These are phyloP conservation scores for Crepidotus variabilis DNA, from an alignment of 768 basidiomycete genomes.

Conservation along the genomic window DNA sequence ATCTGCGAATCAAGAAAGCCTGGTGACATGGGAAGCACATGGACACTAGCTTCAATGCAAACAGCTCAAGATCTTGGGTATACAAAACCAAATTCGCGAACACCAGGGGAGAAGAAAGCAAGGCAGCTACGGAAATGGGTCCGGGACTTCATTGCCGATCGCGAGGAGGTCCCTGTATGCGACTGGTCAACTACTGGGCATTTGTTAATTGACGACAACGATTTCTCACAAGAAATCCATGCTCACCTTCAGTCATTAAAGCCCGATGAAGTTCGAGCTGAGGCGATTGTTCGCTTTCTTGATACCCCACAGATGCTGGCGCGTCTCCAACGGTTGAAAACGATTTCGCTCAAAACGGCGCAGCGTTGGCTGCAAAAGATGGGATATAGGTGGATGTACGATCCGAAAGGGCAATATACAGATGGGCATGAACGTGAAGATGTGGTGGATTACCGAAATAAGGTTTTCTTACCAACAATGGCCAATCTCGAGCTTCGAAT, in stretches of 20 bases:
- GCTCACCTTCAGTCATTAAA: constrained; percentile 7
- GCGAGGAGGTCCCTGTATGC: constrained; percentile 1
- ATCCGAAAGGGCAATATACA: constrained; percentile 25
- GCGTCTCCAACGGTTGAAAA: constrained; percentile 12
- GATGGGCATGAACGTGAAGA: constrained; percentile 33
- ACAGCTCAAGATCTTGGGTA: too few species aligned
- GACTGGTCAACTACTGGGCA: background rate
- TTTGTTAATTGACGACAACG: constrained; percentile 11
- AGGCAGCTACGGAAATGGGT: constrained; percentile 6
- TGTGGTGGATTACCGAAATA: constrained; percentile 26
- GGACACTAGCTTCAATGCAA: too few species aligned
- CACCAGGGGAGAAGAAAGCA: too few species aligned
- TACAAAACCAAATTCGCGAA: too few species aligned
- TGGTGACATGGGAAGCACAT: too few species aligned
- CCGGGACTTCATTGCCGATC: constrained; percentile 5
- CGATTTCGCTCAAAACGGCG: constrained; percentile 16
- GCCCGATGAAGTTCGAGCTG: constrained; percentile 9
- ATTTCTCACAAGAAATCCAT: constrained; percentile 13
- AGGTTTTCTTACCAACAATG: constrained; percentile 18
- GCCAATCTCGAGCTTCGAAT: constrained; percentile 10
- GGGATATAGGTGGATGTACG: constrained; percentile 21
- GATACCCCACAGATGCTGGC: constrained; percentile 7
- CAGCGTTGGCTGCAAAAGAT: constrained; percentile 26
- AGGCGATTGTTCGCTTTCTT: constrained; percentile 15
- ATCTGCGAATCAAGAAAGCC: too few species aligned